phyloP scores from a whole-genome alignment of 768 basidiomycete species.

The Crassisporium funariophilum region DNA sequence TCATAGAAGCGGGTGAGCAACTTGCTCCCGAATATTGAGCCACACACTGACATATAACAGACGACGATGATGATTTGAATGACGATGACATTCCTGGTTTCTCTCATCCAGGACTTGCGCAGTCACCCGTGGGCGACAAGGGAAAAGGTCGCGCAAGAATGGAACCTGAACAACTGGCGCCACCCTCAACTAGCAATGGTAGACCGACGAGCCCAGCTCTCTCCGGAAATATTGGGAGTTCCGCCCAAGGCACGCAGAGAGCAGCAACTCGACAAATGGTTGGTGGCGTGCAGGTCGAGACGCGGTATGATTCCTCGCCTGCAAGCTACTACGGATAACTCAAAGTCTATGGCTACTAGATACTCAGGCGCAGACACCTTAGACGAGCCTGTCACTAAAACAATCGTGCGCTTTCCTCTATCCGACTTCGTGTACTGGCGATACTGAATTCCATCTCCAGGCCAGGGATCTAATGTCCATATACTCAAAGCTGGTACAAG shows the following conservation, averaged over 20 bases:
- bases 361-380: constrained; percentile 87
- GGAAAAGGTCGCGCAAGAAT: constrained; percentile 67
- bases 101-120: constrained; percentile 59
- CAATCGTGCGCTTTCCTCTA: constrained; percentile 63
- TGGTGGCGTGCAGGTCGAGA: constrained; percentile 89
- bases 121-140: constrained; percentile 55
- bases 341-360: constrained; percentile 34
- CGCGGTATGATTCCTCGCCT: constrained; percentile 57
- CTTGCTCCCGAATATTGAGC: background rate
- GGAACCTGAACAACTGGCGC: constrained; percentile 53
- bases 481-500: constrained; percentile 90
- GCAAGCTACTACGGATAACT: background rate
- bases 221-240: constrained; percentile 74
- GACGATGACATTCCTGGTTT: constrained; percentile 83
- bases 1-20: constrained; percentile 72
- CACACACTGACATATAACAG: constrained; percentile 29
- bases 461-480: constrained; percentile 88
- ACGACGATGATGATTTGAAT: constrained; percentile 83
- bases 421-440: background rate
- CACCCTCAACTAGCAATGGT: constrained; percentile 38
- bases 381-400: constrained; percentile 87
- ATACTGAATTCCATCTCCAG: constrained; percentile 40
- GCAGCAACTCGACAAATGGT: constrained; percentile 59
- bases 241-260: constrained; percentile 39
- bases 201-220: constrained; percentile 39